phyloP scores from a whole-genome alignment of 2,329 filamentous ascomycete species.

The Colletotrichum sojae region DNA sequence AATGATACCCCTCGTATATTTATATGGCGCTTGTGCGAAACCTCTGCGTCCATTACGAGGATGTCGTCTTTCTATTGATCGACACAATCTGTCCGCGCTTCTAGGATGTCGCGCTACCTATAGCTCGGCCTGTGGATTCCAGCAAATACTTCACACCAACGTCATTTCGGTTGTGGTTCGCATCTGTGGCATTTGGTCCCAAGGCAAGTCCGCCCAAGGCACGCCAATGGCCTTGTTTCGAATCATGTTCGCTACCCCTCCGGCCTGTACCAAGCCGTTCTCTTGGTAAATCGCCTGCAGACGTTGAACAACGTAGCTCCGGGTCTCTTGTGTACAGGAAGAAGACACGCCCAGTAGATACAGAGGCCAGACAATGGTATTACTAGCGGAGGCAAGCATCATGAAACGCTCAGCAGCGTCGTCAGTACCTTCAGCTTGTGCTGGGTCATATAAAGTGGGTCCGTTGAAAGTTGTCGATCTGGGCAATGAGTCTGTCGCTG shows the following conservation, averaged over 20 bases:
- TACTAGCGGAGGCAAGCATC: conserved; percentile 63
- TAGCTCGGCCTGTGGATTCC: no score
- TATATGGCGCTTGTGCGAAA: background rate
- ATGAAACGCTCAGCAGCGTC: conserved; percentile 62
- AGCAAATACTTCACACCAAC: conserved; percentile 45
- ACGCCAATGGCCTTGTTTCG: conserved; percentile 51
- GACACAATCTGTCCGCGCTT: no score
- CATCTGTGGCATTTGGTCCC: conserved; percentile 47
- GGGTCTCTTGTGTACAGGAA: conserved; percentile 57
- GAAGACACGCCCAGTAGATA: conserved; percentile 65
- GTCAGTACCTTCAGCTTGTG: conserved; percentile 51
- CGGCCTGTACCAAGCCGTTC: conserved; percentile 61
- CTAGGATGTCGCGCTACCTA: no score
- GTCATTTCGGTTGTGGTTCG: conserved; percentile 45
- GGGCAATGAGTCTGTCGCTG: conserved; percentile 29
- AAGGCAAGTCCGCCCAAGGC: conserved; percentile 44
- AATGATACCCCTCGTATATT: conserved; percentile 29
- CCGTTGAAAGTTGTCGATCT: conserved; percentile 24
- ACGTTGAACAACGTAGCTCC: conserved; percentile 60
- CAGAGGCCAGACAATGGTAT: conserved; percentile 65
- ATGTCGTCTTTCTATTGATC: no score
- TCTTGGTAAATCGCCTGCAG: conserved; percentile 61
- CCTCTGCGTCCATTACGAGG: no score
- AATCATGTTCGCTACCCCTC: conserved; percentile 58
- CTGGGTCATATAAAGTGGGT: conserved; percentile 58